Evolutionary conservation across 2,329 filamentous ascomycete genomes (phyloP).

Genomic region (Diplodia corticola): DNA sequence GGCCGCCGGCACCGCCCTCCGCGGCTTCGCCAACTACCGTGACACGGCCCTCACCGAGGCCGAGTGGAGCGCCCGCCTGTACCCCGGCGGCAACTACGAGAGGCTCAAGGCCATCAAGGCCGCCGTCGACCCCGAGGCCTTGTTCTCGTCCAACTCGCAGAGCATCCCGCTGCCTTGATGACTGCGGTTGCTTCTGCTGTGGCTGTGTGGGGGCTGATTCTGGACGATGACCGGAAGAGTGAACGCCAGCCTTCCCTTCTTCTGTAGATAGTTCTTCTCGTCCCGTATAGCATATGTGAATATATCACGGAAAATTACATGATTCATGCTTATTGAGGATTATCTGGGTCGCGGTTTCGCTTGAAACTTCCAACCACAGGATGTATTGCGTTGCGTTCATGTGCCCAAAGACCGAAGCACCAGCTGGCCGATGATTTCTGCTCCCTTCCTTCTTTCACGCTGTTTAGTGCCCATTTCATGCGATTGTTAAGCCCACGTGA

Average conservation of each 20-base stretch:
- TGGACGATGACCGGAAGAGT: background rate
- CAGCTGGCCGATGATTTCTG: too few species aligned
- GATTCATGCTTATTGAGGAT: background rate
- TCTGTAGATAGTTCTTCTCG: background rate
- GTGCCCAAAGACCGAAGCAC: too few species aligned
- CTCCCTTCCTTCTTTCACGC: too few species aligned
- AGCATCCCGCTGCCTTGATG: constrained; percentile 24
- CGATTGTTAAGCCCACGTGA: too few species aligned
- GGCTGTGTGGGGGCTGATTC: too few species aligned
- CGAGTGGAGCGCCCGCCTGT: constrained; percentile 29
- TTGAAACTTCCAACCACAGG: too few species aligned
- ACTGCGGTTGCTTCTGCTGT: too few species aligned
- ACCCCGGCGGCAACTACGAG: constrained; percentile 28
- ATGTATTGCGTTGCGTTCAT: background rate
- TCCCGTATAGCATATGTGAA: background rate
- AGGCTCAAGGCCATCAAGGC: constrained; percentile 28
- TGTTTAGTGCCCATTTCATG: too few species aligned
- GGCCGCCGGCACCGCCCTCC: constrained; percentile 24
- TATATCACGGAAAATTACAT: background rate
- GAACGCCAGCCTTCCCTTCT: background rate
- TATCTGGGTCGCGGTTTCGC: background rate
- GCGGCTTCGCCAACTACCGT: constrained; percentile 29
- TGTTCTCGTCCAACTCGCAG: constrained; percentile 27
- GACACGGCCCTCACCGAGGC: constrained; percentile 26
- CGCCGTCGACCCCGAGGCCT: constrained; percentile 23